These are phyloP conservation scores for Leccinum incarnatum DNA, from an alignment of 768 basidiomycete species.

Conservation along the genomic window DNA sequence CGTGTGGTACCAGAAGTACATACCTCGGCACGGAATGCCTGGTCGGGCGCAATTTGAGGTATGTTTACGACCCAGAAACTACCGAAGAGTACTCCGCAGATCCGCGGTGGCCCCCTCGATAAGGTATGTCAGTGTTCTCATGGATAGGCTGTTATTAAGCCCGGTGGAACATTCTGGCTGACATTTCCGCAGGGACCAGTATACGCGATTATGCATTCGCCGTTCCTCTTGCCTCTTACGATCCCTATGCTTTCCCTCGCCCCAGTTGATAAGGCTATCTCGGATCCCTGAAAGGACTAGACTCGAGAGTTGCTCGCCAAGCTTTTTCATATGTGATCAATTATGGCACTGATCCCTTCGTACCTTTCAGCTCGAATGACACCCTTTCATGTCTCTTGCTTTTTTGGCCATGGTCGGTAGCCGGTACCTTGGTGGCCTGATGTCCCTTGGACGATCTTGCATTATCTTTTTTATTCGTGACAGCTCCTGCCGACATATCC, in stretches of 20 bases:
- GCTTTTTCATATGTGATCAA: constrained; percentile 19
- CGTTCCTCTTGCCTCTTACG: constrained; percentile 27
- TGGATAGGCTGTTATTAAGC: constrained; percentile 13
- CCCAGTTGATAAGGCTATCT: constrained; percentile 29
- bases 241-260: constrained; percentile 12
- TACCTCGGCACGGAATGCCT: constrained; percentile 14
- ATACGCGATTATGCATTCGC: constrained; percentile 23
- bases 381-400: constrained; percentile 1
- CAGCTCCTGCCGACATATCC: constrained; percentile 8
- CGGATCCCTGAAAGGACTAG: constrained; percentile 27
- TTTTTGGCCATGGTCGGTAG: constrained; percentile 6
- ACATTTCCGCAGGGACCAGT: constrained; percentile 15
- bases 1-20: background rate
- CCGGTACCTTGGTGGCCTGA: constrained; percentile 23
- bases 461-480: constrained; percentile 12
- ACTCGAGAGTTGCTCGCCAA: constrained; percentile 18
- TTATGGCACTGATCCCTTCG: constrained; percentile 18
- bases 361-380: constrained; percentile 19
- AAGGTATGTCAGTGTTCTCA: constrained; percentile 27
- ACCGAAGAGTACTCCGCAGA: constrained; percentile 21
- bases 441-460: constrained; percentile 10
- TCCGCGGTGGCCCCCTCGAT: constrained; percentile 27
- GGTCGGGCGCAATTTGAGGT: constrained; percentile 1
- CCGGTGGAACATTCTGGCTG: constrained; percentile 20
- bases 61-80: constrained; percentile 2